Conservation (phyloP, 352 stramenopile species). For the Peronosclerospora sorghi region DNA sequence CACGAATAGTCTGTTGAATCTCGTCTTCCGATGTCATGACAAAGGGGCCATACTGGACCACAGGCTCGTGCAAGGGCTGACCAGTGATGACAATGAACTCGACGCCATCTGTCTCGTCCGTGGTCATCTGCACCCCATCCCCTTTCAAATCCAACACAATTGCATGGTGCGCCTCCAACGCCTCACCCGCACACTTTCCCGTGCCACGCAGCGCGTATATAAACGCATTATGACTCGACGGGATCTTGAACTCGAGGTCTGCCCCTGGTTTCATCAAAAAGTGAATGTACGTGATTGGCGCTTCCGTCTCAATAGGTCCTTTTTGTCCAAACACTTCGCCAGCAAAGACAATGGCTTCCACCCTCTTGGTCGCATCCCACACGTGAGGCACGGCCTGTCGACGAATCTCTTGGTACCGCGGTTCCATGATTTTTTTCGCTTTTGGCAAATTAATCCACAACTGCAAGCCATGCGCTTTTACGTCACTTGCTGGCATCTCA, state of each 20-base stretch:
- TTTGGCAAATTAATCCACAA: conserved; percentile 45
- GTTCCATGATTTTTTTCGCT: conserved; percentile 35
- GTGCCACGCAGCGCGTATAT: conserved; percentile 27
- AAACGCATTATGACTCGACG: conserved; percentile 30
- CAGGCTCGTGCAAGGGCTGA: conserved; percentile 45
- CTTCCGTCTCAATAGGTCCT: conserved; percentile 30
- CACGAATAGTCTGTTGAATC: conserved; percentile 42
- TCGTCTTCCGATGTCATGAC: conserved; percentile 53
- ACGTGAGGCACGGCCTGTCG: conserved; percentile 26
- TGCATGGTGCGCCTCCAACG: conserved; percentile 26
- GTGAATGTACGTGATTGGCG: conserved; percentile 43
- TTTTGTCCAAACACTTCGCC: conserved; percentile 36
- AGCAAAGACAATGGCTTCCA: conserved; percentile 42
- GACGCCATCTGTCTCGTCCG: conserved; percentile 17
- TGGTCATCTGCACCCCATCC: conserved; percentile 33
- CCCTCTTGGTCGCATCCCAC: conserved; percentile 24
- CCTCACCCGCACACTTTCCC: conserved; percentile 14
- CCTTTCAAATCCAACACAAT: conserved; percentile 38
- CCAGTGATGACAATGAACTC: conserved; percentile 56
- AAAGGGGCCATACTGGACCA: conserved; percentile 61
- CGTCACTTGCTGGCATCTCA: conserved; percentile 30
- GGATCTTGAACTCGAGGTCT: conserved; percentile 30
- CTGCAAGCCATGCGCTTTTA: conserved; percentile 32
- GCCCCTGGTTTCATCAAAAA: conserved; percentile 30
- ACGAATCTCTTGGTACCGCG: conserved; percentile 41